These are phyloP conservation scores for Dioscorea alata DNA, from an alignment of 106 monocot species.

Conservation along the genomic window DNA sequence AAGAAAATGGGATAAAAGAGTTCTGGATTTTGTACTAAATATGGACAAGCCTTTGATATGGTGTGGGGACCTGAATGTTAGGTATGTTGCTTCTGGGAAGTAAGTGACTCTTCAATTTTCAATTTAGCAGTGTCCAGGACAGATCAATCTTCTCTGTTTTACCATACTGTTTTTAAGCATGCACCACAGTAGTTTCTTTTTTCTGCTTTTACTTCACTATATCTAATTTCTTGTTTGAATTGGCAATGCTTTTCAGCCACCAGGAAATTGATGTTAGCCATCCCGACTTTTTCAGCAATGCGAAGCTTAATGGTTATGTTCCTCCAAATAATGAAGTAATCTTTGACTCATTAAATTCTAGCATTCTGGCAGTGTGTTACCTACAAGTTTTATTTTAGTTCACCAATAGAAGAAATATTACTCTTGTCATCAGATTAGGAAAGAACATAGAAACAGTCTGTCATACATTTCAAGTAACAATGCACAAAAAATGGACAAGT, in stretches of 20 bases:
- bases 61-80: slow-evolving; percentile 98
- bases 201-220: not conserved
- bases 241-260: slow-evolving; percentile 47
- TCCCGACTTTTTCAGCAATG: slow-evolving; percentile 94
- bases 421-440: too few species aligned
- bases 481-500: too few species aligned
- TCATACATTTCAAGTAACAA: too few species aligned
- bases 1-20: slow-evolving; percentile 97
- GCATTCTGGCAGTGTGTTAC: too few species aligned
- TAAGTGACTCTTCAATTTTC: not conserved
- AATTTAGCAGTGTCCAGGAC: not conserved
- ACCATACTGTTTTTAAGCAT: too few species aligned
- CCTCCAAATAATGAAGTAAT: slow-evolving; percentile 92
- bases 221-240: slow-evolving; percentile 3
- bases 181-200: not conserved
- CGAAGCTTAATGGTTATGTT: slow-evolving; percentile 89
- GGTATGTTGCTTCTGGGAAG: slow-evolving; percentile 35
- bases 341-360: not conserved
- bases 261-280: slow-evolving; percentile 92
- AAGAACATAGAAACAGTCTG: too few species aligned
- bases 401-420: too few species aligned
- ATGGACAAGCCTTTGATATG: slow-evolving; percentile 84
- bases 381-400: too few species aligned
- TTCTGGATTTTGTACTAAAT: slow-evolving; percentile 78
- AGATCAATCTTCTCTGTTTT: not conserved